Evolutionary conservation across 805 yeast genomes (phyloP), one percentile per base, ranked within the genome.

Genomic region (Wickerhamomyces queroliae): DNA sequence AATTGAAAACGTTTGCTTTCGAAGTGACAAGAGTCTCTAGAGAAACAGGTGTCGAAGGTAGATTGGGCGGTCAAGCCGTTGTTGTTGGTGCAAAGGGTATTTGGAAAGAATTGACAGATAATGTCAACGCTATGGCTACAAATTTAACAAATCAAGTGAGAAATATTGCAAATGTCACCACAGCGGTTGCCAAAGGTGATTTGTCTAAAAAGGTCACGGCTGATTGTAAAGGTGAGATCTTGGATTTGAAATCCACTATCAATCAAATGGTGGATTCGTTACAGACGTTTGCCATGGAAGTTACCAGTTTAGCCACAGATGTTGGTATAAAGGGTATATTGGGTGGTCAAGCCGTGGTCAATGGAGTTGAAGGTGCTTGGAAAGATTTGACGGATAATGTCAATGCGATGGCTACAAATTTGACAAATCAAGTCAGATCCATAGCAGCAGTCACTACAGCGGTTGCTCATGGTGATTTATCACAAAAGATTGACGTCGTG

Each of bases 21-120:
- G 95, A 87, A 61, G 95, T 87, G 39, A 83, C 95, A 1, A 74
- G 89, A 53, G 95, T 87, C 29, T 95, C 95, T 10, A 78, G 87
- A 49, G 95, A 87, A 66, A 95, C 87, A 44, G 95, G 95, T 66
- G 85, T 86, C 36, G 91, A 87, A 55, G 95, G 95, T 62, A 82
- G 84, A 57, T 72, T 87, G 38, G 95, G 95, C 50, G 93, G 86
- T 34, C 95, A 86, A 57, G 95, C 95, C 10, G 90, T 85, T 53
- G 95, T 87, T 22, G 74, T 78, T 40, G 95, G 85, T 59, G 95
- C 85, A 12, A 93, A 86, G 59, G 95, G 95, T 10, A 66, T 85
- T 43, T 87, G 95, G 95, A 84, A 83, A 55, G 95, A 85, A 52
- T 82, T 87, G 50, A 87, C 95, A 7, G 84, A 90, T 19, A 87